Percentiles rank a stretch among this genome's conserved stretches.
These are phyloP conservation scores for Neospora caninum DNA, from an alignment of 169 alveolate species.

Conservation along the genomic window DNA sequence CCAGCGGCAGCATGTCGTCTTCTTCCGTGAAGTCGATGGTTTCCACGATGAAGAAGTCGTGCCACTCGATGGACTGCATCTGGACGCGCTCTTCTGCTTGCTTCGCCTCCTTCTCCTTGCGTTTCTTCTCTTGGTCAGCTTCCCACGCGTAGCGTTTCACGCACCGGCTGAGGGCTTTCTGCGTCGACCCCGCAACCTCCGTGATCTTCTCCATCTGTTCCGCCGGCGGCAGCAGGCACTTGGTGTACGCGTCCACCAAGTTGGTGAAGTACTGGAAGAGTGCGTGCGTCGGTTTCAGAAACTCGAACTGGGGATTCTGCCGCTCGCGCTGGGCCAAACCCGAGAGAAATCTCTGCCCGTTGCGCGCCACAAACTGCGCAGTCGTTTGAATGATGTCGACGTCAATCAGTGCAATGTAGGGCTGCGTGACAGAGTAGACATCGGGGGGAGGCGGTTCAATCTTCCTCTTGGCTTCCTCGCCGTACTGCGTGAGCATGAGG, in stretches of 20 bases:
- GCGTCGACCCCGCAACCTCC: conserved; percentile 80
- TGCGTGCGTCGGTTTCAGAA: conserved; percentile 95
- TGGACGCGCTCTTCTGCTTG: conserved; percentile 83
- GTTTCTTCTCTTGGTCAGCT: conserved; percentile 85
- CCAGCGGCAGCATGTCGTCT: conserved; percentile 68
- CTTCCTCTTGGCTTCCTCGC: conserved; percentile 71
- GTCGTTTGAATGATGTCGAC: conserved; percentile 93
- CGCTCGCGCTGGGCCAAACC: conserved; percentile 89
- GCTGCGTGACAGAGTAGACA: conserved; percentile 68
- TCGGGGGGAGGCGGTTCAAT: conserved; percentile 74
- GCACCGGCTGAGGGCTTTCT: conserved; percentile 77
- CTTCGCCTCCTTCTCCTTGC: conserved; percentile 79
- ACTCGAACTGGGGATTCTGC: conserved; percentile 93
- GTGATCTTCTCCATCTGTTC: conserved; percentile 86
- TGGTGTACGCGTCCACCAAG: conserved; percentile 94
- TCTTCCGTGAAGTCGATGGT: conserved; percentile 85
- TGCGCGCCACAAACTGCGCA: conserved; percentile 96
- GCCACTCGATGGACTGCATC: conserved; percentile 91
- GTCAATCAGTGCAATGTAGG: conserved; percentile 80
- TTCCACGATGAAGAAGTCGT: conserved; percentile 89
- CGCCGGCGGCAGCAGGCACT: conserved; percentile 91
- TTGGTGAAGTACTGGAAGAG: conserved; percentile 93
- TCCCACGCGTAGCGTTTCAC: conserved; percentile 83
- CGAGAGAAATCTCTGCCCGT: conserved; percentile 94
- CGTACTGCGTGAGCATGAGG: conserved; percentile 77